Evolutionary conservation across 1,284 basidiomycete genomes (phyloP).

Genomic region (Pseudozyma tsukubaensis): DNA sequence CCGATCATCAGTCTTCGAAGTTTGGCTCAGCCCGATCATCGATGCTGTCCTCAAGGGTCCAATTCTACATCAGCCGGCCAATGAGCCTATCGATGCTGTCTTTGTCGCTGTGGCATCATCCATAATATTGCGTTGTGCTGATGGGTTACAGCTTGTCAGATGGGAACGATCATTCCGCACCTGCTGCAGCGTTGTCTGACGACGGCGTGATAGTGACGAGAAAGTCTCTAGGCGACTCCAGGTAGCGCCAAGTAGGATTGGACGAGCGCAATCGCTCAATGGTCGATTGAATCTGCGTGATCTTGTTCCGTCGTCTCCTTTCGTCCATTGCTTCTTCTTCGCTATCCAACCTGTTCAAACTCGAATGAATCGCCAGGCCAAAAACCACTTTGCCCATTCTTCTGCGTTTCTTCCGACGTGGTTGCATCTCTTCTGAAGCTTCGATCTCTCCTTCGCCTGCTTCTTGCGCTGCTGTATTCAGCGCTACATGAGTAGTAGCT

Average conservation of each 20-base stretch:
- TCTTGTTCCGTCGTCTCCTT: constrained; percentile 21
- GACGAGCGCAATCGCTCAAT: constrained; percentile 27
- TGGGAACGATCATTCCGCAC: neutral
- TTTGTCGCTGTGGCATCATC: neutral
- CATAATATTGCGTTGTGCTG: no score
- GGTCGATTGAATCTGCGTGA: constrained; percentile 25
- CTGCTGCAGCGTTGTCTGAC: neutral
- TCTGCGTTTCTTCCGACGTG: constrained; percentile 21
- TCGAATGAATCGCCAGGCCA: constrained; percentile 34
- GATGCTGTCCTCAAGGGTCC: no score
- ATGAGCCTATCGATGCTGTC: no score
- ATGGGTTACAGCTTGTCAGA: no score
- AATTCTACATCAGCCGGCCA: no score
- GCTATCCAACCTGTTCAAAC: constrained; percentile 23
- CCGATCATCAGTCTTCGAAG: neutral
- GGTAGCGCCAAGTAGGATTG: constrained; percentile 34
- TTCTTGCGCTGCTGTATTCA: neutral
- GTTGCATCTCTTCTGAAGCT: constrained; percentile 6
- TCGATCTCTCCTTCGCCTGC: neutral
- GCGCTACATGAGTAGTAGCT: neutral
- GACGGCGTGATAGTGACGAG: constrained; percentile 29
- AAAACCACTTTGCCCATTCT: constrained; percentile 40
- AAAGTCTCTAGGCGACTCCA: constrained; percentile 37
- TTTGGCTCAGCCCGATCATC: no score
- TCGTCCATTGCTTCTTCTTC: constrained; percentile 31